phyloP scores from a whole-genome alignment of 805 yeast genomes.

The Metschnikowia colocasiae region DNA sequence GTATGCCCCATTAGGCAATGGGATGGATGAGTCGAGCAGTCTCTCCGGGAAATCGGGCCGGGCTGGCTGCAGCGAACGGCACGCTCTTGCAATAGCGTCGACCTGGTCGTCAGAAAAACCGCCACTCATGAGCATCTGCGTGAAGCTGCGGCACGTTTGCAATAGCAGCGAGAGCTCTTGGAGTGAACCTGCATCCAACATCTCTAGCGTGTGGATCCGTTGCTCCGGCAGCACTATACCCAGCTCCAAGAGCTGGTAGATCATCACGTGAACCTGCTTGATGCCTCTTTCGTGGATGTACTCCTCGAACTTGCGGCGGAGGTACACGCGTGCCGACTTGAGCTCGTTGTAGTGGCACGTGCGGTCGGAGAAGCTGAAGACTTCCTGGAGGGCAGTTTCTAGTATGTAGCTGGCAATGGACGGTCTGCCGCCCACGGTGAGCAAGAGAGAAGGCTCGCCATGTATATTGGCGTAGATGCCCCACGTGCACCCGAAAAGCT shows the following conservation, averaged over 20 bases:
- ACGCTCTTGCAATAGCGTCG: conserved; percentile 14
- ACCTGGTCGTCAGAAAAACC: conserved; percentile 27
- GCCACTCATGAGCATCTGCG: conserved; percentile 52
- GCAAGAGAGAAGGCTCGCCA: conserved; percentile 50
- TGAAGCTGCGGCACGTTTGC: conserved; percentile 25
- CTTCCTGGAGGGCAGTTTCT: conserved; percentile 26
- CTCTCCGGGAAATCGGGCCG: neutral
- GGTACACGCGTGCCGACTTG: conserved; percentile 42
- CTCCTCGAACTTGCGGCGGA: conserved; percentile 46
- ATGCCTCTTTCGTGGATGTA: conserved; percentile 44
- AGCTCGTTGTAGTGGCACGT: conserved; percentile 32
- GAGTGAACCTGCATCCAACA: conserved; percentile 37
- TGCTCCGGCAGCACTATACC: conserved; percentile 52
- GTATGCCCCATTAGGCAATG: neutral
- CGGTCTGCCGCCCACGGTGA: conserved; percentile 54
- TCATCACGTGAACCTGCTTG: conserved; percentile 46
- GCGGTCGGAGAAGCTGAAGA: conserved; percentile 20
- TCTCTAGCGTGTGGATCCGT: conserved; percentile 54
- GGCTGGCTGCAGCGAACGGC: neutral
- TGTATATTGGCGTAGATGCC: conserved; percentile 51
- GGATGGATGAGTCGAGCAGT: neutral
- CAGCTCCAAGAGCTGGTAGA: conserved; percentile 53
- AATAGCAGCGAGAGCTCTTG: conserved; percentile 26
- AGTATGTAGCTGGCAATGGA: conserved; percentile 37
- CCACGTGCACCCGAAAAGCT: conserved; percentile 55